Percentiles rank a stretch among this genome's conserved stretches.
phyloP scores from a whole-genome alignment of 1,284 basidiomycete genomes.

The Malassezia sympodialis region DNA sequence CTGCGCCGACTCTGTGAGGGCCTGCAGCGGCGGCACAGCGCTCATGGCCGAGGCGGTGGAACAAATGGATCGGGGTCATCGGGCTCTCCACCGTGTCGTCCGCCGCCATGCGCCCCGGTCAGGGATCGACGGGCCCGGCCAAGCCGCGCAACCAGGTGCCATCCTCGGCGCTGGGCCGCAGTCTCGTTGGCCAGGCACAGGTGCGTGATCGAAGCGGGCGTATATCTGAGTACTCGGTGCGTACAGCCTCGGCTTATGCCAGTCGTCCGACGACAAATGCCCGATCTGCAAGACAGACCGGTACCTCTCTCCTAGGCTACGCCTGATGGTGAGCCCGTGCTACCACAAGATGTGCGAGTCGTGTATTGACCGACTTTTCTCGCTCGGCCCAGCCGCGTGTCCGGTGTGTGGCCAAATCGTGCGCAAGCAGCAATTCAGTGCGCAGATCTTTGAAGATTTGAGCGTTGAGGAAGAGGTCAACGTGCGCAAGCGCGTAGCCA shows the following conservation, averaged over 20 bases:
- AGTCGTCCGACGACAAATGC: slow-evolving; percentile 63
- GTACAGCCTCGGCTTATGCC: not conserved
- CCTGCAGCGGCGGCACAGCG: slow-evolving; percentile 11
- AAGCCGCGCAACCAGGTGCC: slow-evolving; percentile 8
- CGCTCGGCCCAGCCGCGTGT: slow-evolving; percentile 89
- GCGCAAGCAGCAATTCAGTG: slow-evolving; percentile 82
- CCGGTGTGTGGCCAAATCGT: slow-evolving; percentile 83
- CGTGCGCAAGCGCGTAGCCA: slow-evolving; percentile 71
- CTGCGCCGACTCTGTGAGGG: slow-evolving; percentile 22
- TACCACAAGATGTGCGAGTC: slow-evolving; percentile 80
- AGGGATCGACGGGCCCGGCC: not conserved
- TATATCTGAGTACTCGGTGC: slow-evolving; percentile 31
- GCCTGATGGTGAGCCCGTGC: slow-evolving; percentile 82
- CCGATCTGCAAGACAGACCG: slow-evolving; percentile 94
- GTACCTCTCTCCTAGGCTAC: slow-evolving; percentile 85
- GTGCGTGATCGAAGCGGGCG: slow-evolving; percentile 33
- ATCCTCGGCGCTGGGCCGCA: not conserved
- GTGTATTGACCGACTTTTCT: slow-evolving; percentile 92
- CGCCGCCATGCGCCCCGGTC: not conserved
- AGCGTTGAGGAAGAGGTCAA: slow-evolving; percentile 92
- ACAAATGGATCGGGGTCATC: not conserved
- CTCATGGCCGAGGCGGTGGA: not conserved
- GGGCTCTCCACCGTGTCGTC: not conserved
- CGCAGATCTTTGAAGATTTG: slow-evolving; percentile 94
- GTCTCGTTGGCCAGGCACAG: slow-evolving; percentile 9